phyloP scores from a whole-genome alignment of 257 asterid species.

The Petunia axillaris region DNA sequence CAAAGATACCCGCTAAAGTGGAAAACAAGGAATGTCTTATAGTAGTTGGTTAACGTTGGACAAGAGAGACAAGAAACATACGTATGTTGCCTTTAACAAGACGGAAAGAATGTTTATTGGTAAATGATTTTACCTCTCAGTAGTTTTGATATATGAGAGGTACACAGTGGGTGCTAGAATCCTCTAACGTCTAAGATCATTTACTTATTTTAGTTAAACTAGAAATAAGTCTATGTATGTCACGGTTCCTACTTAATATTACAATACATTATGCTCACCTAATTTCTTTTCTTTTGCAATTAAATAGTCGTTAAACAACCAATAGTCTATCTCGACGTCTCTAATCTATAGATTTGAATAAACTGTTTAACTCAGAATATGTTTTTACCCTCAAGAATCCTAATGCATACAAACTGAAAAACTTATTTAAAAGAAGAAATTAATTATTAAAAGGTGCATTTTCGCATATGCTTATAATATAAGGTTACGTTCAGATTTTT shows the following conservation, averaged over 20 bases:
- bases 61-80: background rate
- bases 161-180: background rate
- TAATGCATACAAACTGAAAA: background rate
- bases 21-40: background rate
- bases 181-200: background rate
- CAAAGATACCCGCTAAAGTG: background rate
- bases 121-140: background rate
- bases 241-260: background rate
- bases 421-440: background rate
- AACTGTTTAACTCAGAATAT: background rate
- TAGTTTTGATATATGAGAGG: background rate
- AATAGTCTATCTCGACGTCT: background rate
- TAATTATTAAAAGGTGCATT: background rate
- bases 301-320: conserved; percentile 20
- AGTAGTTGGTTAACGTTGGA: conserved; percentile 7
- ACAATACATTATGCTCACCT: background rate
- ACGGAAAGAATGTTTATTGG: conserved; percentile 14
- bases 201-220: background rate
- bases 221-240: background rate
- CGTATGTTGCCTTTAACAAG: background rate
- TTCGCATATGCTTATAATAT: too few relatives aligned
- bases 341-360: background rate
- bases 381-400: background rate
- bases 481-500: background rate
- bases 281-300: background rate